Evolutionary conservation across 2,329 filamentous ascomycete species (phyloP).

Genomic region (Colletotrichum phormii): DNA sequence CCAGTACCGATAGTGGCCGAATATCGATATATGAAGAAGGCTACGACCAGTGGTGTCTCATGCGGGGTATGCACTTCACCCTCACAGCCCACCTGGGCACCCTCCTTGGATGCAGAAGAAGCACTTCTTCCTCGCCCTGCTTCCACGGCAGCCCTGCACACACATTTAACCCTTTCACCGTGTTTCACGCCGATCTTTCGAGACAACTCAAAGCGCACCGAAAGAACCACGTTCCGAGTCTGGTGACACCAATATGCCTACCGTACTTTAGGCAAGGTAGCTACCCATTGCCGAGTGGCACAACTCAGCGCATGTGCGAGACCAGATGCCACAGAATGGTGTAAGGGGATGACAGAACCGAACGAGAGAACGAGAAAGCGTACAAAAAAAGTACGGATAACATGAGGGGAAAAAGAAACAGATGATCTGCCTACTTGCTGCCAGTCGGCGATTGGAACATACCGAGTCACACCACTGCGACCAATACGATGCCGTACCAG

Average conservation of each 20-base stretch:
- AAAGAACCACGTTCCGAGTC: neutral
- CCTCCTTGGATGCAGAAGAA: neutral
- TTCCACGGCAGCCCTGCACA: constrained; percentile 36
- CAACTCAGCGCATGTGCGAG: neutral
- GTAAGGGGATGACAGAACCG: neutral
- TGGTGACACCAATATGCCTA: neutral
- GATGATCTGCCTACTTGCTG: neutral
- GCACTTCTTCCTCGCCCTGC: constrained; percentile 25
- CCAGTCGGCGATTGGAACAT: neutral
- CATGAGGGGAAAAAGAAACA: neutral
- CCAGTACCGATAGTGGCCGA: constrained; percentile 21
- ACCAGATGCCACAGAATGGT: neutral
- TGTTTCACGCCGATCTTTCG: constrained; percentile 30
- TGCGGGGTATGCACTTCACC: constrained; percentile 25
- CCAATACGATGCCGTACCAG: neutral
- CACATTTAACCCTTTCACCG: neutral
- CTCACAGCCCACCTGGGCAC: neutral
- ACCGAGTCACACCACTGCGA: neutral
- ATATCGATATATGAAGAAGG: constrained; percentile 9
- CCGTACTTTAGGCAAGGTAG: neutral
- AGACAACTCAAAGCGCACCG: constrained; percentile 30
- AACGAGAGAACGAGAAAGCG: neutral
- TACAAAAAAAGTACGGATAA: neutral
- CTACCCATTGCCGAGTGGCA: constrained; percentile 12
- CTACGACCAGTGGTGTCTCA: constrained; percentile 15